Percentiles rank a stretch among this genome's conserved stretches.
phyloP scores from a whole-genome alignment of 176 grass and related monocot species.

The Paspalum vaginatum region DNA sequence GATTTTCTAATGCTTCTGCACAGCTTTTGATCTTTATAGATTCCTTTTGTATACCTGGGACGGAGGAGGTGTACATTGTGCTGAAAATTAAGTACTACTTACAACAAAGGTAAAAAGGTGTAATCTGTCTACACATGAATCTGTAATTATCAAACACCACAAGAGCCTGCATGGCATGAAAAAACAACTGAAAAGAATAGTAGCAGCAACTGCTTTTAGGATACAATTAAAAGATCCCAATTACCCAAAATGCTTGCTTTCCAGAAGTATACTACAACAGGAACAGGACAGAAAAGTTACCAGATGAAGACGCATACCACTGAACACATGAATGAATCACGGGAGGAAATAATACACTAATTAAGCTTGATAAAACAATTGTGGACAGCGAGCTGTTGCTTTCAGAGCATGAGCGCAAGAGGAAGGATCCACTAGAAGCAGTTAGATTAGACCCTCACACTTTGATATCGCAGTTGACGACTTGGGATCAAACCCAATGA shows the following conservation, averaged over 20 bases:
- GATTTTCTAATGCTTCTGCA: constrained; percentile 4
- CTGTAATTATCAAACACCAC: constrained; percentile 24
- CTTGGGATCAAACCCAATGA: constrained; percentile 76
- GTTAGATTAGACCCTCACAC: constrained; percentile 54
- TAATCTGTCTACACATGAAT: constrained; percentile 33
- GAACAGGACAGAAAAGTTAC: constrained; percentile 32
- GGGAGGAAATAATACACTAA: constrained; percentile 6
- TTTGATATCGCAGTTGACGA: constrained; percentile 82
- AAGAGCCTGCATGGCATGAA: neutral
- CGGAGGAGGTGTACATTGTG: neutral
- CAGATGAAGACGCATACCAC: neutral
- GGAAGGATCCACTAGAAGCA: neutral
- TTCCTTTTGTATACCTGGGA: neutral
- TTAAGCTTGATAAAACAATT: neutral
- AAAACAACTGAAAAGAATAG: constrained; percentile 3
- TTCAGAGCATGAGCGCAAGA: constrained; percentile 34
- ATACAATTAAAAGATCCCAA: constrained; percentile 1
- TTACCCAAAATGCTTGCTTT: constrained; percentile 28
- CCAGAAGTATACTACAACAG: constrained; percentile 20
- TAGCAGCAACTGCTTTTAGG: constrained; percentile 7
- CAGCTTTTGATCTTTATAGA: constrained; percentile 4
- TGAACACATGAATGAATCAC: constrained; percentile 30
- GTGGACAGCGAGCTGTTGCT: constrained; percentile 3
- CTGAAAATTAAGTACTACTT: constrained; percentile 27
- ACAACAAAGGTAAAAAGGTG: constrained; percentile 15